Conservation (phyloP, 805 yeast species). For the Pichia paraexigua region DNA sequence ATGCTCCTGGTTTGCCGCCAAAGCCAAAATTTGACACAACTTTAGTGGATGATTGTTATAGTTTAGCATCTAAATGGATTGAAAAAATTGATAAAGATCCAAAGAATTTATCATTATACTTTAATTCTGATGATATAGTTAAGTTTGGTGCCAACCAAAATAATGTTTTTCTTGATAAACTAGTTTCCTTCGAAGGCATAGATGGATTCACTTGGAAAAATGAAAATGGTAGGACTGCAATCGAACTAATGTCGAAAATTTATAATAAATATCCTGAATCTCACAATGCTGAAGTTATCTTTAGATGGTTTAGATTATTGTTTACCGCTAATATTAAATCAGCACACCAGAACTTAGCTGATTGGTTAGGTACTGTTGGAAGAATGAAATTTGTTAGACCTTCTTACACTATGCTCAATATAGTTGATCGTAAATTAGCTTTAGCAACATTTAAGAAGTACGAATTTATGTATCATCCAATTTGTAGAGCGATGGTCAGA, state of each 20-base stretch:
- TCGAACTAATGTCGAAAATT: slow-evolving; percentile 24
- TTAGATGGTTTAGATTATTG: slow-evolving; percentile 68
- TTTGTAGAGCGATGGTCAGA: slow-evolving; percentile 72
- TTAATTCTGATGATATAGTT: slow-evolving; percentile 42
- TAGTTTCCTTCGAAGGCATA: slow-evolving; percentile 42
- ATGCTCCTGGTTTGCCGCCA: slow-evolving; percentile 81
- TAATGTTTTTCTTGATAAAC: slow-evolving; percentile 68
- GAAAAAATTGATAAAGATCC: slow-evolving; percentile 27
- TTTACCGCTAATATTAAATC: slow-evolving; percentile 42
- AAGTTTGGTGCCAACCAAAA: slow-evolving; percentile 66
- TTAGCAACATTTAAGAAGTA: slow-evolving; percentile 52
- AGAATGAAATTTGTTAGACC: slow-evolving; percentile 94
- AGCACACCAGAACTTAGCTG: slow-evolving; percentile 49
- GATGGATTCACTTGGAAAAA: slow-evolving; percentile 33
- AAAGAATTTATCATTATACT: slow-evolving; percentile 25
- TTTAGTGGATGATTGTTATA: slow-evolving; percentile 64
- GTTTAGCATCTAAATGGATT: slow-evolving; percentile 61
- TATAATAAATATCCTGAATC: slow-evolving; percentile 42
- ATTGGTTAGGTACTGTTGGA: slow-evolving; percentile 87
- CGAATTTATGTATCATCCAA: slow-evolving; percentile 69
- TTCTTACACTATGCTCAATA: slow-evolving; percentile 58
- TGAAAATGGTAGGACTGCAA: slow-evolving; percentile 27
- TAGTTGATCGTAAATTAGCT: slow-evolving; percentile 61
- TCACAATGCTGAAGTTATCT: slow-evolving; percentile 71
- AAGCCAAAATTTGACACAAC: slow-evolving; percentile 74